Evolutionary conservation across 208 protist genomes (phyloP).

Genomic region (Leishmania amazonensis): DNA sequence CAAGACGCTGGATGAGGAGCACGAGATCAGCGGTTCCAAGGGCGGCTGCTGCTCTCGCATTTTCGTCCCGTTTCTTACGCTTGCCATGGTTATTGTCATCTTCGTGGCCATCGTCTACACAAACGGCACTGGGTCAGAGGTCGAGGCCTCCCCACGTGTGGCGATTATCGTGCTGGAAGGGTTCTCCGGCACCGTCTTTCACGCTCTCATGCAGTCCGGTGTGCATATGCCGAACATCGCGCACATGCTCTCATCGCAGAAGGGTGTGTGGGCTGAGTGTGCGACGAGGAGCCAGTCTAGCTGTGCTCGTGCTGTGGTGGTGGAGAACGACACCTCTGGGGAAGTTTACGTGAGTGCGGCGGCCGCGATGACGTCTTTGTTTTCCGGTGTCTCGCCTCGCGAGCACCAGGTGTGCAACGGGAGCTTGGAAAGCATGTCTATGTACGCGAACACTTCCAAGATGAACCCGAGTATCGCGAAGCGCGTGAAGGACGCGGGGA

Average conservation of each 20-base stretch:
- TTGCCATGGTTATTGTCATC: constrained; percentile 37
- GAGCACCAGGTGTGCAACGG: constrained; percentile 55
- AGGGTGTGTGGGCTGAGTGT: constrained; percentile 52
- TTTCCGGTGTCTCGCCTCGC: constrained; percentile 57
- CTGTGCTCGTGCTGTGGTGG: constrained; percentile 63
- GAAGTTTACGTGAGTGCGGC: constrained; percentile 45
- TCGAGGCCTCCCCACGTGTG: constrained; percentile 47
- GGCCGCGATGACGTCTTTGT: constrained; percentile 52
- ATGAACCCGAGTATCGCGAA: constrained; percentile 55
- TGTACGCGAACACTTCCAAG: constrained; percentile 44
- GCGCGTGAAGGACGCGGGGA: constrained; percentile 45
- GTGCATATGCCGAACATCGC: constrained; percentile 68
- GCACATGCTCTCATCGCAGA: constrained; percentile 33
- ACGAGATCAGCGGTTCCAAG: constrained; percentile 42
- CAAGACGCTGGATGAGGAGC: constrained; percentile 48
- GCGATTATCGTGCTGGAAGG: constrained; percentile 74
- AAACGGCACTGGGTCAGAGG: constrained; percentile 42
- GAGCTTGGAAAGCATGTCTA: constrained; percentile 35
- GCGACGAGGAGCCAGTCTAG: constrained; percentile 30
- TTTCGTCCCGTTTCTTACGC: constrained; percentile 58
- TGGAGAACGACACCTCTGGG: constrained; percentile 40
- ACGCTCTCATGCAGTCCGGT: constrained; percentile 41
- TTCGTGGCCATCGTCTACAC: constrained; percentile 40
- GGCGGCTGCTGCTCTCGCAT: constrained; percentile 72
- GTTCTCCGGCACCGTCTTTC: constrained; percentile 59